Evolutionary conservation across 306 rosid species (phyloP).

Genomic region (Prunus armeniaca): DNA sequence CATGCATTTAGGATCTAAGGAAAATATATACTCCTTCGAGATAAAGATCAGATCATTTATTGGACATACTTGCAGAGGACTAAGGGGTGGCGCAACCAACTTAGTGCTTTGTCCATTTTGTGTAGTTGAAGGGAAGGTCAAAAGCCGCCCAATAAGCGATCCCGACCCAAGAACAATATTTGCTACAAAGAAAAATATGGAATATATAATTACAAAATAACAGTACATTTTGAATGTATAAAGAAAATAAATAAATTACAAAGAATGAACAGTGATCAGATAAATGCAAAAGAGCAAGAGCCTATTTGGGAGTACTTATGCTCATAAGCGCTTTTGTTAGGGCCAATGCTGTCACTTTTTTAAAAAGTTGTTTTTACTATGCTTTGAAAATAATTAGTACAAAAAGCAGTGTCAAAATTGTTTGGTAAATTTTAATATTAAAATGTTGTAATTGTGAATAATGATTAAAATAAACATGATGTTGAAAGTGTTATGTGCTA

Average conservation of each 20-base stretch:
- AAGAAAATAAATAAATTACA: background rate
- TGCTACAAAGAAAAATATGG: constrained; percentile 51
- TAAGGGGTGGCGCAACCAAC: constrained; percentile 49
- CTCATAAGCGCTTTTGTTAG: background rate
- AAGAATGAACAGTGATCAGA: background rate
- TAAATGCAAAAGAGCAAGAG: background rate
- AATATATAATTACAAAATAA: background rate
- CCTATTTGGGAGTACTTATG: background rate
- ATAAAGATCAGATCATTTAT: constrained; percentile 16
- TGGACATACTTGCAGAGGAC: constrained; percentile 68
- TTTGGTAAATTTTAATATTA: too few relatives aligned
- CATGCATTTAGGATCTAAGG: constrained; percentile 7
- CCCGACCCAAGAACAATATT: constrained; percentile 66
- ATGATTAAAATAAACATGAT: too few relatives aligned
- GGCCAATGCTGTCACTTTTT: too few relatives aligned
- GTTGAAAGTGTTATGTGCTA: too few relatives aligned
- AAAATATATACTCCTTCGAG: constrained; percentile 12
- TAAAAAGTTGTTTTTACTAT: too few relatives aligned
- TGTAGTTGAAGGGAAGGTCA: constrained; percentile 43
- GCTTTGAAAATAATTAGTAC: too few relatives aligned
- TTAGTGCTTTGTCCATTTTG: constrained; percentile 39
- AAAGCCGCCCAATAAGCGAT: constrained; percentile 65
- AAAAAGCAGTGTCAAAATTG: too few relatives aligned
- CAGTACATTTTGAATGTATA: background rate
- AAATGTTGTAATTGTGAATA: too few relatives aligned